Base-by-base conservation (phyloP, 208 protist species). In the Leptomonas pyrrhocoris region DNA sequence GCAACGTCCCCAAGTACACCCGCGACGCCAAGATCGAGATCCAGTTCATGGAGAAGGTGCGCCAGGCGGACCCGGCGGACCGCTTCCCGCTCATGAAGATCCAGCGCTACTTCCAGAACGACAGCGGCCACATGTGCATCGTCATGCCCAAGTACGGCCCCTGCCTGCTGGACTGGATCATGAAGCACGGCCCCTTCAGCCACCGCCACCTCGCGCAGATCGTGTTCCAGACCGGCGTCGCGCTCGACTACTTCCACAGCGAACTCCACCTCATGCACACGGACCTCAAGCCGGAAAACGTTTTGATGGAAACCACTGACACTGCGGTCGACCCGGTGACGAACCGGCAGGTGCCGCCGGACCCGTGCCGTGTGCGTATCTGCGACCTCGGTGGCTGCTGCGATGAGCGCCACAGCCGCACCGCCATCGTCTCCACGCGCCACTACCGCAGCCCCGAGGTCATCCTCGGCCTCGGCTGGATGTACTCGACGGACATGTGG, bases 21-120 rank as follows among this genome's bases (percentile, higher is more conserved):
- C 79, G 85, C 40, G 90, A 94, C 60, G 90, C 90, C 55, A 92
- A 88, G 84, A 89, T 94, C 53, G 90, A 96, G 73, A 89, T 96
- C 64, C 77, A 90, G 75, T 93, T 93, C 68, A 89, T 96, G 84
- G 85, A 96, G 77, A 78, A 79, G 61, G 80, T 94, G 57, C 80
- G 79, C 49, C 68, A 85, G 61, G 61, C 76, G n/a, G 90, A 96
- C 73, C 59, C 77, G 40, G 49, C 48, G 46, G 90, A 95, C 84
- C 84, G 80, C 73, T 93, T 80, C 71, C 83, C 83, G 2, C 72
- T 90, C 23, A 89, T 93, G 77, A 90, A 90, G 79, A 91, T 90
- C 43, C 84, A 84, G 77, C 83, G 83, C 46, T 90, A 90, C 83
- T 95, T 95, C 63, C 80, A 85, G 71, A 90, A 93, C 68, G 85